Conservation (phyloP, 257 asterid genomes). For the Nicotiana knightiana region DNA sequence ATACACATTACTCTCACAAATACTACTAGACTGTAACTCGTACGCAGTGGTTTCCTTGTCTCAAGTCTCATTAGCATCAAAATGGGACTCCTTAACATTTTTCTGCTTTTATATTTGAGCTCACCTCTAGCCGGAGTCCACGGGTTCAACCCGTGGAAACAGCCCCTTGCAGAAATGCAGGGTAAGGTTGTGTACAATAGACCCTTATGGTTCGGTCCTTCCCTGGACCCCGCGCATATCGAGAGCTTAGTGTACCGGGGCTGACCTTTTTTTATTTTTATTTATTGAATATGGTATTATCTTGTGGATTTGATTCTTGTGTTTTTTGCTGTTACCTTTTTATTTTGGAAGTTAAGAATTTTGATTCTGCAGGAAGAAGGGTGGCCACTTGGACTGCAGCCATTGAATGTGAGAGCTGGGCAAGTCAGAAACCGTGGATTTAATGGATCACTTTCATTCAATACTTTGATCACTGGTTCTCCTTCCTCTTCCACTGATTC, state of each 20-base stretch:
- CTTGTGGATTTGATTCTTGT: background rate
- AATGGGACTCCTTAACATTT: background rate
- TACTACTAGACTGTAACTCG: background rate
- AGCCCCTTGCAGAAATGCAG: no score
- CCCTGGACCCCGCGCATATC: no score
- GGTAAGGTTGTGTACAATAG: no score
- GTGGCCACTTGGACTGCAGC: constrained; percentile 78
- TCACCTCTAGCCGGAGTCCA: no score
- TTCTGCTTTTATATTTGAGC: background rate
- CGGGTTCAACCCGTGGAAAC: no score
- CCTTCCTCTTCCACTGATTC: constrained; percentile 42
- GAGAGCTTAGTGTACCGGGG: no score
- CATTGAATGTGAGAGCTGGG: constrained; percentile 34
- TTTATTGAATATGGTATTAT: no score
- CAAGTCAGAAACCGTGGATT: constrained; percentile 34
- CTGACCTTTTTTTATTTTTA: no score
- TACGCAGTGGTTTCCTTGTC: background rate
- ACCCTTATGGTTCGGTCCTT: no score
- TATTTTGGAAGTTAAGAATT: background rate
- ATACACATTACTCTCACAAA: background rate
- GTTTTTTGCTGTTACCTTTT: background rate
- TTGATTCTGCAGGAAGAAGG: constrained; percentile 52
- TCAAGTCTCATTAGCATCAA: background rate
- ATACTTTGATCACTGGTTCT: constrained; percentile 51
- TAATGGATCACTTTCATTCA: constrained; percentile 56